Conservation (phyloP, 352 stramenopile species). For the Phytophthora colocasiae region DNA sequence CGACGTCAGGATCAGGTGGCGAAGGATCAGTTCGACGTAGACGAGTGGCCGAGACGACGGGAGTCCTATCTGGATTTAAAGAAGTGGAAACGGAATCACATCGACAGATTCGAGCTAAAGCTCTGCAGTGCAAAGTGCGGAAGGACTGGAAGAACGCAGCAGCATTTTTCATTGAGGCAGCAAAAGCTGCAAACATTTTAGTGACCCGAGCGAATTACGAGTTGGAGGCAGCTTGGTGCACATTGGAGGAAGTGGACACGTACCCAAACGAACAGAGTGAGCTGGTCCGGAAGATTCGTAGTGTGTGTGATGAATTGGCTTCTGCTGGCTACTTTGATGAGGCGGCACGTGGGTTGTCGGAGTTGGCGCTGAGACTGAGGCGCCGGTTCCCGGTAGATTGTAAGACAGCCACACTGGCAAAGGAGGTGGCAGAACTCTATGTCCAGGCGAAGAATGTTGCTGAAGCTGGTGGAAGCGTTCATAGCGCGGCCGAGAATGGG, state of each 20-base stretch:
- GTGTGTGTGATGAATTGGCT: conserved; percentile 63
- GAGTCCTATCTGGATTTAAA: conserved; percentile 8
- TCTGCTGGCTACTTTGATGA: conserved; percentile 74
- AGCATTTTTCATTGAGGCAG: conserved; percentile 59
- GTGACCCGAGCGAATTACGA: conserved; percentile 61
- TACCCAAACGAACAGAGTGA: conserved; percentile 51
- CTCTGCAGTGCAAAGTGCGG: conserved; percentile 73
- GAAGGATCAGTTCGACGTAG: conserved; percentile 23
- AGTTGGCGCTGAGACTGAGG: conserved; percentile 69
- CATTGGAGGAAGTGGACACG: conserved; percentile 55
- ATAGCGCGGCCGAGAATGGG: conserved; percentile 58
- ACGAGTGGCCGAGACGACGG: conserved; percentile 10
- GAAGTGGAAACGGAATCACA: conserved; percentile 45
- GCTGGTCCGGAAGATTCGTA: conserved; percentile 49
- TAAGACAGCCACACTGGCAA: conserved; percentile 37
- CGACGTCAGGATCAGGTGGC: conserved; percentile 1
- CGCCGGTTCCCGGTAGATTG: conserved; percentile 66
- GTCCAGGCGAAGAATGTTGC: conserved; percentile 61
- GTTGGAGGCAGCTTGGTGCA: conserved; percentile 72
- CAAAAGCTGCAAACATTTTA: conserved; percentile 40
- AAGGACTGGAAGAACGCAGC: conserved; percentile 74
- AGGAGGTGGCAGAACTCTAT: conserved; percentile 58
- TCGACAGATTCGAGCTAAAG: conserved; percentile 60
- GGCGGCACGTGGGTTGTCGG: conserved; percentile 59
- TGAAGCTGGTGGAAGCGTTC: conserved; percentile 58